Evolutionary conservation across 331 rosid species (phyloP).

Genomic region (Quercus phellos): DNA sequence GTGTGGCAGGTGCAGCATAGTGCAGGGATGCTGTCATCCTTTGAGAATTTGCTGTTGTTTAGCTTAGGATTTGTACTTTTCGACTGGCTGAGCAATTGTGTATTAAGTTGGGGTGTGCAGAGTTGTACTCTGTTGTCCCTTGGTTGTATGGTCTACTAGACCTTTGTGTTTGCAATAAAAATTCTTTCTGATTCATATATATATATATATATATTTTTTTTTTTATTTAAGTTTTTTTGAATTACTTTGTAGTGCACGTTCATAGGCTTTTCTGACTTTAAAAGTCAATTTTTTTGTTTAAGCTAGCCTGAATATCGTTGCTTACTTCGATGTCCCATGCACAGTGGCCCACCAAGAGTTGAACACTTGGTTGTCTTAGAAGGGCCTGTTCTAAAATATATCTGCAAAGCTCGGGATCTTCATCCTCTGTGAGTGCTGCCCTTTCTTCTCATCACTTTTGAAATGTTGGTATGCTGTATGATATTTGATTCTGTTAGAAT

Average conservation of each 20-base stretch:
- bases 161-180: too few relatives aligned
- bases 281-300: constrained; percentile 24
- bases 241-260: not conserved
- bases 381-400: constrained; percentile 60
- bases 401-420: constrained; percentile 71
- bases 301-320: constrained; percentile 69
- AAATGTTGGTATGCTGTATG: not conserved
- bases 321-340: constrained; percentile 73
- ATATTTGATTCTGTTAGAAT: not conserved
- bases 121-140: too few relatives aligned
- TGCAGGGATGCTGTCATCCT: too few relatives aligned
- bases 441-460: constrained; percentile 3
- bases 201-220: too few relatives aligned
- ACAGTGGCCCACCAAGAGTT: constrained; percentile 56
- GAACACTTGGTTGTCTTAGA: constrained; percentile 77
- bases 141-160: too few relatives aligned
- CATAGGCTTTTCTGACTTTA: constrained; percentile 17
- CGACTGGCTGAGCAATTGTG: too few relatives aligned
- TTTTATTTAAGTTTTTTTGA: not conserved
- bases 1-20: too few relatives aligned
- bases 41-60: too few relatives aligned
- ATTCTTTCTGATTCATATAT: too few relatives aligned
- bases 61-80: too few relatives aligned
- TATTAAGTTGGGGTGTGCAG: too few relatives aligned
- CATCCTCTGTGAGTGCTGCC: constrained; percentile 62